Evolutionary conservation across 2,329 filamentous ascomycete genomes (phyloP).

Genomic region (Emmonsiellopsis sp.): DNA sequence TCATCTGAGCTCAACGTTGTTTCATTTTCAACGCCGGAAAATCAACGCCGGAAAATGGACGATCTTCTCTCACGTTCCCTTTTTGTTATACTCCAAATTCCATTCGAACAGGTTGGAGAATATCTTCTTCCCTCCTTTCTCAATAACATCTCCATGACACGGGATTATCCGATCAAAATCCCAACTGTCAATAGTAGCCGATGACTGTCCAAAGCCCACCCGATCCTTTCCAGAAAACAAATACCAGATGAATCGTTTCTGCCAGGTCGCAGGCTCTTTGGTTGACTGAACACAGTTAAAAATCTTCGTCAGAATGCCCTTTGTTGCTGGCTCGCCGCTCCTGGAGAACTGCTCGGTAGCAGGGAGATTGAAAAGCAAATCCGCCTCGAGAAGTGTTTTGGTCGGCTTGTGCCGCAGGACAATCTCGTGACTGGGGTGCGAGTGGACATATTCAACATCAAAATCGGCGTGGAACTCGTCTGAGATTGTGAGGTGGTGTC

Average conservation of each 20-base stretch:
- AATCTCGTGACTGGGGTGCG: slow-evolving; percentile 75
- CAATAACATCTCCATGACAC: slow-evolving; percentile 87
- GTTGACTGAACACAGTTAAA: slow-evolving; percentile 49
- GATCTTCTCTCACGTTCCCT: too few relatives aligned
- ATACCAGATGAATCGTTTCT: slow-evolving; percentile 81
- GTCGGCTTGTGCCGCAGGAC: slow-evolving; percentile 79
- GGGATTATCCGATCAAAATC: slow-evolving; percentile 79
- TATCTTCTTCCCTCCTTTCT: slow-evolving; percentile 61
- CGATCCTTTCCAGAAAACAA: slow-evolving; percentile 53
- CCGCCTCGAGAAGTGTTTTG: slow-evolving; percentile 73
- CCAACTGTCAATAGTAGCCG: slow-evolving; percentile 64
- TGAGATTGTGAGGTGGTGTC: slow-evolving; percentile 47
- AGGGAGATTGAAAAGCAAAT: slow-evolving; percentile 86
- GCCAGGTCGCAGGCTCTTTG: slow-evolving; percentile 55
- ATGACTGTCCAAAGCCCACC: slow-evolving; percentile 58
- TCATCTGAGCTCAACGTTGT: too few relatives aligned
- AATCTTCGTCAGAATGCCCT: slow-evolving; percentile 53
- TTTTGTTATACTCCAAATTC: slow-evolving; percentile 50
- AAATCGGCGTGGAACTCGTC: slow-evolving; percentile 82
- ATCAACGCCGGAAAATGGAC: too few relatives aligned
- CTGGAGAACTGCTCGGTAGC: slow-evolving; percentile 73
- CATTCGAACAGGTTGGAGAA: slow-evolving; percentile 75
- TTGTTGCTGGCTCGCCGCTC: slow-evolving; percentile 44
- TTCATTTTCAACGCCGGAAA: too few relatives aligned
- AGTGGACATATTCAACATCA: slow-evolving; percentile 72